Evolutionary conservation across 2,329 filamentous ascomycete species (phyloP).

Genomic region (Fusarium lyarnte): DNA sequence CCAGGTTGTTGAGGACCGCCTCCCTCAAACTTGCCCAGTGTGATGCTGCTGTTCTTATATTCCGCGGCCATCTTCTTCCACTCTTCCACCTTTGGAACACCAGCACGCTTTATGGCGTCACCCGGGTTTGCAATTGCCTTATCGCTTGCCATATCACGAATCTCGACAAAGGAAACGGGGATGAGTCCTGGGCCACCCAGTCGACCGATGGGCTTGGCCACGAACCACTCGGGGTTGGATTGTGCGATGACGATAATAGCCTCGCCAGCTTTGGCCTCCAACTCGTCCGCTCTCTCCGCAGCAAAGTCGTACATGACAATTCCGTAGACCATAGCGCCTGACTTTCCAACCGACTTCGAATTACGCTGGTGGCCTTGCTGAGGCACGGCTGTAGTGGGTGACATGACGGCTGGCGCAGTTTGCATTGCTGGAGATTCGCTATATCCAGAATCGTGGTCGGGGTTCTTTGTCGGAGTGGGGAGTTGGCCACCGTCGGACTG

Average conservation of each 20-base stretch:
- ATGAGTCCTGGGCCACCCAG: constrained; percentile 96
- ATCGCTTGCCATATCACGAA: constrained; percentile 91
- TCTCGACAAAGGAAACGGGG: constrained; percentile 95
- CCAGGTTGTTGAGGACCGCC: constrained; percentile 52
- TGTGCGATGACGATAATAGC: constrained; percentile 98
- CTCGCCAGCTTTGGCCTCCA: constrained; percentile 94
- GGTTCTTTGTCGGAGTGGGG: constrained; percentile 63
- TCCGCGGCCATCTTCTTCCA: constrained; percentile 99
- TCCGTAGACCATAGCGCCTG: constrained; percentile 92
- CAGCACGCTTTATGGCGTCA: constrained; percentile 86
- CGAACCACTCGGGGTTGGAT: constrained; percentile 98
- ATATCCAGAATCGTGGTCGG: constrained; percentile 92
- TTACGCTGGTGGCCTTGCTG: constrained; percentile 53
- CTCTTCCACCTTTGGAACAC: constrained; percentile 94
- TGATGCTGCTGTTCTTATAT: constrained; percentile 99
- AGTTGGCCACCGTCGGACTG: constrained; percentile 68
- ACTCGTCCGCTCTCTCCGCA: constrained; percentile 92
- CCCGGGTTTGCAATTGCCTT: constrained; percentile 82
- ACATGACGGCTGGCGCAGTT: constrained; percentile 29
- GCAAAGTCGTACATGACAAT: constrained; percentile 97
- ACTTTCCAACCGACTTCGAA: constrained; percentile 62
- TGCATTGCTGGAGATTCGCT: constrained; percentile 50
- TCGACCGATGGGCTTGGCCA: constrained; percentile 97
- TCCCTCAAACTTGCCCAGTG: constrained; percentile 86
- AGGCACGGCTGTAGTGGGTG: constrained; percentile 29